Evolutionary conservation across 1,284 basidiomycete species (phyloP), one percentile per base, ranked within the genome.

Genomic region (Erythrobasidium hasegawianum): DNA sequence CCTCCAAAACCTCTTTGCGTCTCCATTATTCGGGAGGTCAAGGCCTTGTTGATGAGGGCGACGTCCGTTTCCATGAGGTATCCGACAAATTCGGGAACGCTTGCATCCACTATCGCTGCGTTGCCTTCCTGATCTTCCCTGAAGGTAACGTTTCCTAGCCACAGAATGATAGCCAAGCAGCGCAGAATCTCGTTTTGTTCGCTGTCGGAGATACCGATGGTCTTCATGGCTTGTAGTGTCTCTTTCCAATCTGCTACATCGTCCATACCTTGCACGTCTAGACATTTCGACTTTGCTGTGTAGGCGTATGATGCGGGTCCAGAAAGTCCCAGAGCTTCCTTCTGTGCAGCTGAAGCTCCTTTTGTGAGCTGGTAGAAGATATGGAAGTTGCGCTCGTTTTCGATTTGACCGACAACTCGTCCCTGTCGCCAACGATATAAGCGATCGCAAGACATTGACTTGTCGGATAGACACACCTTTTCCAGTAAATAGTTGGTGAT

Each of bases 281-380:
- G 81, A 78, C 96, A 98, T 68, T 89, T 88, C 75, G 92, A 95
- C 71, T 87, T 80, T 74, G 88, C 93, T 0, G 90, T 98, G 77
- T 97, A 98, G 0, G 87, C 85, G 77, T 98, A 99, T 0, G 92
- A 86, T 70, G 97, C 93, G 1, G 96, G 96, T 1, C 91, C 93
- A 79, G 97, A 93, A n/a, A 99, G 80, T 47, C 96, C 96, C 75
- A 94, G 96, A 68, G 86, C 84, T 79, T 98, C 95, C 78, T 92
- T 84, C 78, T 97, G 91, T 60, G 87, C 87, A 52, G 87, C 82
- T 4, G 88, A 86, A 3, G 96, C 96, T 5, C 87, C 93, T 78
- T 97, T 98, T 47, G 96, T 97, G 78, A 98, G 95, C 77, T 99
- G 96, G 79, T 98, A 99, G 81, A 99, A 98, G 71, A 99, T 96